Evolutionary conservation across 805 yeast genomes (phyloP).

Genomic region (Ascoidea tarda): DNA sequence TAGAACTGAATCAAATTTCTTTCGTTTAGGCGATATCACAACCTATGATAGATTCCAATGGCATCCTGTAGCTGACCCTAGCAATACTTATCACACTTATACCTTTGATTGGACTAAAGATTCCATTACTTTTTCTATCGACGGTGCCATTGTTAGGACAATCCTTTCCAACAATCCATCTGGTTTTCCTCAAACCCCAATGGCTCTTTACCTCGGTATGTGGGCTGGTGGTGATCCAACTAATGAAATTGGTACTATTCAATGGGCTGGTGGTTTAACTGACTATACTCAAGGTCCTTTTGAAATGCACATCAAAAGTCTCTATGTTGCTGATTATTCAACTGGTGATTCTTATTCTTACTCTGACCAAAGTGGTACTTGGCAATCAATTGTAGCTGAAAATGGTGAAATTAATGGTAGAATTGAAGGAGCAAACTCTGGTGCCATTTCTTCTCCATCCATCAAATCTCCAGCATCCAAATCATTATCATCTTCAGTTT

Average conservation of each 20-base stretch:
- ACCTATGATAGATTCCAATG: slow-evolving; percentile 52
- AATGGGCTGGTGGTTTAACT: slow-evolving; percentile 61
- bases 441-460: slow-evolving; percentile 14
- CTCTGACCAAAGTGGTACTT: slow-evolving; percentile 38
- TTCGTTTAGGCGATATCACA: slow-evolving; percentile 48
- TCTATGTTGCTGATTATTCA: slow-evolving; percentile 38
- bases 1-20: slow-evolving; percentile 42
- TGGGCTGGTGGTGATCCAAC: slow-evolving; percentile 37
- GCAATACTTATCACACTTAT: slow-evolving; percentile 39
- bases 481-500: background rate
- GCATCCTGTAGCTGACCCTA: slow-evolving; percentile 32
- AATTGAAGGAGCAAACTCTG: slow-evolving; percentile 4
- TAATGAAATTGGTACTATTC: slow-evolving; percentile 45
- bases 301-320: slow-evolving; percentile 31
- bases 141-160: slow-evolving; percentile 44
- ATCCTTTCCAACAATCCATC: slow-evolving; percentile 27
- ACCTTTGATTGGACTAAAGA: slow-evolving; percentile 53
- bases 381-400: slow-evolving; percentile 16
- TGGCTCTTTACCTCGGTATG: slow-evolving; percentile 27
- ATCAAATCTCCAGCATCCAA: slow-evolving; percentile 1
- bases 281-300: slow-evolving; percentile 35
- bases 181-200: slow-evolving; percentile 58
- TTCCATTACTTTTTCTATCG: slow-evolving; percentile 39
- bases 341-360: slow-evolving; percentile 30
- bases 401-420: slow-evolving; percentile 13